Base-by-base conservation (phyloP, 192 early-diverging fungal genomes). In the Backusella tuberculispora region DNA sequence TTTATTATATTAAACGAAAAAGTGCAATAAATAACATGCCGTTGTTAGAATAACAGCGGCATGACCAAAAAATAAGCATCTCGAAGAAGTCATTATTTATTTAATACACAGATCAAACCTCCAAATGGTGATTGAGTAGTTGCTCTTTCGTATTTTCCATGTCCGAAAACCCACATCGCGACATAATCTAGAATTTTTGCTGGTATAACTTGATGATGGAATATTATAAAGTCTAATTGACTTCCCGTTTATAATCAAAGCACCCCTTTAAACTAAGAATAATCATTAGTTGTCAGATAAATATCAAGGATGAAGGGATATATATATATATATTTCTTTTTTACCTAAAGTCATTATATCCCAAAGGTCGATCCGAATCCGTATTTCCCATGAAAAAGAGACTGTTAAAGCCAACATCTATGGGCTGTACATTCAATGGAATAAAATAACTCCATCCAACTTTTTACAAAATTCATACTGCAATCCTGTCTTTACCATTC, bases 381-480 rank as follows among this genome's bases (percentile, higher is more conserved):
- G 83, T 87, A 72, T 87, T 87, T 15, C 86, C 86, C 29, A 87
- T 67, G 67, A 87, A 87, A 46, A 87, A 76, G 3, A 89, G 71
- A n/a, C 78, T 78, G 17, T 78, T 80, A 12, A 76, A 53, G 0
- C 78, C 53, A 12, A 78, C 64, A n/a, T 80, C 69, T 13, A 15
- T 24, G 15, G 34, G 34, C 10, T 76, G 74, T 26, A 78, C 60
- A 10, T 72, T 40, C 7, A 85, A 70, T 15, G 88, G 69, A 3
- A 83, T 86, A 73, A 86, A 88, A 69, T 88, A 90, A 46, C 89
- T 86, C 89, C 89, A 90, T 29, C 82, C 82, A 42, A 78, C 80
- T 8, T 76, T 73, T 53, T 85, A n/a, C 78, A 43, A 89, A 81
- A 45, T 77, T 80, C 1, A 65, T 69, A 53, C 83, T 84, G 24